Evolutionary conservation across 148 eudicot species (phyloP), one percentile per base, ranked within the genome.

Genomic region (Rhododendron henanense): DNA sequence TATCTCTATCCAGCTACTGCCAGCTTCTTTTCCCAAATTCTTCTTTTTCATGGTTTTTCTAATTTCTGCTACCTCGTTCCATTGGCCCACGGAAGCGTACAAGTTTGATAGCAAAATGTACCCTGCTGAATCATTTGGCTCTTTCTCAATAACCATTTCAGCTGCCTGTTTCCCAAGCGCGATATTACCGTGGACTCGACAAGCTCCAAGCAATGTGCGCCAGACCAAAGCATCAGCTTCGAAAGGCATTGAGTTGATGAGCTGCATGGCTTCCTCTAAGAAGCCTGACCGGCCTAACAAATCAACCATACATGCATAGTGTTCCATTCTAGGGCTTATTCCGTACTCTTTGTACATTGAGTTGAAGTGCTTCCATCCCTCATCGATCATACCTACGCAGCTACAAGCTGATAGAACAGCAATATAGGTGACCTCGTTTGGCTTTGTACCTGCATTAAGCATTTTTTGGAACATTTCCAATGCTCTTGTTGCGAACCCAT

Each of bases 331-430:
- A 18, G 93, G 97, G 79, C 59, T 85, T 84, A 94, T 87, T 45
- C 90, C 89, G 78, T 94, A 90, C 28, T 90, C 89, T 71, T 47
- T 84, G 74, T 81, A 35, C 96, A 93, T 93, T 31, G 92, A 87
- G 19, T 87, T 79, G 59, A 93, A 93, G 84, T 91, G 90, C 61
- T 82, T 86, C 89, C 88, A 81, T n/a, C 98, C 98, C 90, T 92
- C 93, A 16, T 91, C 84, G 25, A 91, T 84, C 88, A 93, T 55
- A 35, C 95, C 98, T 1, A 81, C 93, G 78, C 92, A 95, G 85
- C 98, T 94, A 89, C 96, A 94, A 85, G 94, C 98, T 71, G 96
- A 93, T 71, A 94, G 84, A 86, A 94, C 93, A 35, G 98, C 92
- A 47, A 91, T 47, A 69, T 89, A 94, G 59, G 98, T 93, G 76